Base-by-base conservation (phyloP, 371 early-diverging fungal species). In the Batrachochytrium dendrobatidis region DNA sequence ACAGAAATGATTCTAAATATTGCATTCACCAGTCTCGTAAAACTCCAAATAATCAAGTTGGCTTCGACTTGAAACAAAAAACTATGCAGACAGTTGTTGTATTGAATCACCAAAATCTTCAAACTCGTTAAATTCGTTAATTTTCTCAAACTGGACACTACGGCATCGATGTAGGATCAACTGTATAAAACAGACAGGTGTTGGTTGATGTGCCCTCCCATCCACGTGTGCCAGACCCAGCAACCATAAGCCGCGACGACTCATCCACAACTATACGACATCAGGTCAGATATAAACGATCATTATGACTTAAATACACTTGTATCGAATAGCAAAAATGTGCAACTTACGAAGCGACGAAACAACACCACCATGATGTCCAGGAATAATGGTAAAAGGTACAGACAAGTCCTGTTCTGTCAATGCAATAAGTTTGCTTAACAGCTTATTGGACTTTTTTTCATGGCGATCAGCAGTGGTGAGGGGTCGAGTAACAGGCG, bases 311-410 rank as follows among this genome's bases (percentile, higher is more conserved):
- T 22, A 3, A 57, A 32, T 28, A n/a, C n/a, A 0, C 7, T 34
- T 17, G 25, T 4, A 20, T 4, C 28, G 48, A 6, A 8, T 4
- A 46, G 28, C n/a, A 26, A 39, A 7, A 15, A 22, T 29, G 25
- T 25, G 50, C 18, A 59, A 69, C 79, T 76, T 82, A 85, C 89
- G 65, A 46, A 90, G 76, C 34, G 76, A 79, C 3, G 95, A 93
- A 15, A 94, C 81, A 1, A 80, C 75, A 10, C 92, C 93, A 25
- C 94, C 90, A 57, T 91, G 91, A 61, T 93, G 94, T 0, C 92
- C 90, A 2, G 94, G 86, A 49, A 97, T 82, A 53, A 90, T 86
- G 51, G 90, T 87, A 75, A 93, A 97, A 46, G 94, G 95, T 28
- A 71, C 70, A 20, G 59, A 15, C 26, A 60, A 35, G 26, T 63